Evolutionary conservation across 345 rosid genomes (phyloP).

Genomic region (Salix purpurea): DNA sequence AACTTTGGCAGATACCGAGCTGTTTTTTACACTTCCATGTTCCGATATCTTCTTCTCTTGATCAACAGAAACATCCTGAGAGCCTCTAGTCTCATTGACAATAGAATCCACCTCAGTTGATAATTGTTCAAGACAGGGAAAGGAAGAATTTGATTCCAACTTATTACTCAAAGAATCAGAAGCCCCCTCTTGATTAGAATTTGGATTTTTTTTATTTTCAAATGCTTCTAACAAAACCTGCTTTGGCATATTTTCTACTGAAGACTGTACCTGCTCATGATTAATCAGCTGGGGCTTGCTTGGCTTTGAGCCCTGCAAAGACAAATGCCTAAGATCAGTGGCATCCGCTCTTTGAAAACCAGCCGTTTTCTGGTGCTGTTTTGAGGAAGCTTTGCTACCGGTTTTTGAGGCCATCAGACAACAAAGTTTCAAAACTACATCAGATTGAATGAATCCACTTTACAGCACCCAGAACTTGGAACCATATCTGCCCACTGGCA

Average conservation of each 20-base stretch:
- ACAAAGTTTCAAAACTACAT: conserved; percentile 20
- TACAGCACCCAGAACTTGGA: conserved; percentile 14
- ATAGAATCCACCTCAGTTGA: conserved; percentile 37
- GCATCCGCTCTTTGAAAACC: conserved; percentile 32
- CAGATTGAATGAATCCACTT: conserved; percentile 26
- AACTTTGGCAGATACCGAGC: conserved; percentile 72
- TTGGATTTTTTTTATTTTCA: conserved; percentile 38
- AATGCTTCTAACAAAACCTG: conserved; percentile 28
- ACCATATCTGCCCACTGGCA: conserved; percentile 20
- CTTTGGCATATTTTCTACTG: conserved; percentile 30
- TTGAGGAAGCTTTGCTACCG: conserved; percentile 35
- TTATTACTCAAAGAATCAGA: conserved; percentile 29
- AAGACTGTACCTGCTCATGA: conserved; percentile 27
- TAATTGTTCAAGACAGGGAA: conserved; percentile 35
- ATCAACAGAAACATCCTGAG: conserved; percentile 41
- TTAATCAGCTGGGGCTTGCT: conserved; percentile 27
- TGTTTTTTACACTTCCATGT: conserved; percentile 61
- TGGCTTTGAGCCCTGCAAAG: conserved; percentile 36
- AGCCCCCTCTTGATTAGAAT: conserved; percentile 39
- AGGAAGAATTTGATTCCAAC: conserved; percentile 36
- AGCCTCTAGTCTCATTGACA: conserved; percentile 41
- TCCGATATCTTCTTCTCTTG: conserved; percentile 66
- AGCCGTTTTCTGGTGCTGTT: conserved; percentile 32
- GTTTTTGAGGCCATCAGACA: conserved; percentile 50
- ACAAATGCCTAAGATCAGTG: conserved; percentile 33